A percentile compares a stretch with the other conserved stretches of the same genome.
phyloP scores from a whole-genome alignment of 805 yeast genomes.

The Sugiyamaella smithiae region DNA sequence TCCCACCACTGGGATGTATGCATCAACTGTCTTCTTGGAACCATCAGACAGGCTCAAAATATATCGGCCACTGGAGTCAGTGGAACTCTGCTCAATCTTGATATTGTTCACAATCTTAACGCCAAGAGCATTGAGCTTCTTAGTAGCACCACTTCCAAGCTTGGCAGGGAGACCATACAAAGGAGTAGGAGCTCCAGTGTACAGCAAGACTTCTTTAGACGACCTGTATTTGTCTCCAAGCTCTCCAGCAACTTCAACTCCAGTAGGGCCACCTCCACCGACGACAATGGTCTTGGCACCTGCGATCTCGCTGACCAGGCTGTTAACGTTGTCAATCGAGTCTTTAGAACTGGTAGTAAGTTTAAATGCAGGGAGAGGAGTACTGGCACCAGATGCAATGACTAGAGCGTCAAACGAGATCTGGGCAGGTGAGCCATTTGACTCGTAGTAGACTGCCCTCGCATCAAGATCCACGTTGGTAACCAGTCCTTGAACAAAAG shows the following conservation, averaged over 20 bases:
- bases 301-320: constrained; percentile 30
- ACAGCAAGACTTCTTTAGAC: constrained; percentile 37
- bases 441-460: constrained; percentile 12
- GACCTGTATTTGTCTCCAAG: constrained; percentile 36
- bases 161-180: constrained; percentile 5
- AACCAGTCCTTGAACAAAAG: constrained; percentile 18
- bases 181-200: constrained; percentile 17
- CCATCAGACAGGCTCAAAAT: constrained; percentile 21
- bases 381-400: constrained; percentile 23
- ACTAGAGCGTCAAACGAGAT: constrained; percentile 19
- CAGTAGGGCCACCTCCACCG: constrained; percentile 54
- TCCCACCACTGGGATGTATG: constrained; percentile 21
- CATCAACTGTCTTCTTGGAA: constrained; percentile 15
- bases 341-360: constrained; percentile 11
- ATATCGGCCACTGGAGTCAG: constrained; percentile 10
- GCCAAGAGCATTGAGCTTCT: constrained; percentile 19
- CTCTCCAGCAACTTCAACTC: constrained; percentile 51
- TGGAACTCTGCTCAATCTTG: constrained; percentile 5
- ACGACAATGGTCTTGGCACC: constrained; percentile 41
- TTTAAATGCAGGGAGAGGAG: constrained; percentile 17
- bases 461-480: constrained; percentile 16
- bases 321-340: constrained; percentile 9
- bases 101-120: constrained; percentile 22
- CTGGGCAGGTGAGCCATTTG: background rate
- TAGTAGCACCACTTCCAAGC: constrained; percentile 19